Percentiles rank a stretch among this genome's conserved stretches.
These are phyloP conservation scores for Clitoria ternatea DNA, from an alignment of 306 rosid species.

Conservation along the genomic window DNA sequence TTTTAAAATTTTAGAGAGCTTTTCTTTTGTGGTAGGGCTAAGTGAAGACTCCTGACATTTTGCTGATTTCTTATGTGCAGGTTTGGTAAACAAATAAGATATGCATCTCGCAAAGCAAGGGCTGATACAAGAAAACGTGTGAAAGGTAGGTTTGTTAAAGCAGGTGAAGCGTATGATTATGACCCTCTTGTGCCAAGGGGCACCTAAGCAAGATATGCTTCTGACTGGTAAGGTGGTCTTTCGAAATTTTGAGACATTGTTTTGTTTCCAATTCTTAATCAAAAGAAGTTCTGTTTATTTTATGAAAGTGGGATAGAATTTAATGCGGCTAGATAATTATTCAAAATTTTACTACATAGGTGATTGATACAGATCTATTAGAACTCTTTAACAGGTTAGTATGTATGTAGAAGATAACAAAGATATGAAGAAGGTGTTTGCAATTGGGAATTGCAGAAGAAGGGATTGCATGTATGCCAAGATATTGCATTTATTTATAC, in stretches of 20 bases:
- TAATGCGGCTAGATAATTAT: conserved; percentile 5
- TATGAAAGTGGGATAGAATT: conserved; percentile 6
- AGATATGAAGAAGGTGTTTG: conserved; percentile 8
- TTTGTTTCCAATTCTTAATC: conserved; percentile 7
- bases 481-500: conserved; percentile 12
- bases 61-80: conserved; percentile 39
- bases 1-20: background rate
- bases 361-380: conserved; percentile 20
- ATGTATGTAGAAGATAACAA: conserved; percentile 25
- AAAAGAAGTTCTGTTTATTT: background rate
- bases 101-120: conserved; percentile 88
- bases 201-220: conserved; percentile 35
- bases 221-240: conserved; percentile 24
- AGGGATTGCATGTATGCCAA: background rate
- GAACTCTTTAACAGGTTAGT: conserved; percentile 27
- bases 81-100: conserved; percentile 93
- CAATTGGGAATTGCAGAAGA: conserved; percentile 19
- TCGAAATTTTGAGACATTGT: conserved; percentile 9
- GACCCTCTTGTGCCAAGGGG: conserved; percentile 53
- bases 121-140: conserved; percentile 91
- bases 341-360: conserved; percentile 1
- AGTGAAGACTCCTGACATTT: conserved; percentile 1
- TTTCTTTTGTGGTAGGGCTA: conserved; percentile 5
- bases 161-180: conserved; percentile 73
- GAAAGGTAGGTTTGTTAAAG: conserved; percentile 86